phyloP scores from a whole-genome alignment of 1,284 basidiomycete genomes.

The Cryptococcus sp. region DNA sequence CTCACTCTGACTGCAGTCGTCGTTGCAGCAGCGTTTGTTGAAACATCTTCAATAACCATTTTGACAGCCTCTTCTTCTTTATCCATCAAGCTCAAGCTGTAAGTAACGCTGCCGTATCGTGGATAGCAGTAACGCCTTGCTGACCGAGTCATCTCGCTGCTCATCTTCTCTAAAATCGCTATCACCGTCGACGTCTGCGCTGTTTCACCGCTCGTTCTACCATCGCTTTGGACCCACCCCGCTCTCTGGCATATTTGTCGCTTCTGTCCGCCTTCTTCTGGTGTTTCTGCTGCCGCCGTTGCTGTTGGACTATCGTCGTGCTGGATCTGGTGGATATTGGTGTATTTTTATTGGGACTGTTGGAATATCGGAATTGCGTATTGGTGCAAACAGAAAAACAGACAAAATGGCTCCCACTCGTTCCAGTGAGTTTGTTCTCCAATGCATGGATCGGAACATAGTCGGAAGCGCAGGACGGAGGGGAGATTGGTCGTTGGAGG shows the following conservation, averaged over 20 bases:
- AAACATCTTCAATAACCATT: slow-evolving; percentile 3
- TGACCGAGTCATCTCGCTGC: slow-evolving; percentile 17
- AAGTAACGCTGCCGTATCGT: slow-evolving; percentile 2
- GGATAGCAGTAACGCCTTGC: slow-evolving; percentile 1
- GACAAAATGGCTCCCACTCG: slow-evolving; percentile 37
- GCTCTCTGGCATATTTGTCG: slow-evolving; percentile 4
- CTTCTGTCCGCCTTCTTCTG: neutral
- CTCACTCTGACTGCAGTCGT: slow-evolving; percentile 2
- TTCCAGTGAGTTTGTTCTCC: slow-evolving; percentile 37
- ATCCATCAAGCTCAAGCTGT: slow-evolving; percentile 26
- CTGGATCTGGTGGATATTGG: slow-evolving; percentile 4
- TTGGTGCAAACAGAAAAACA: slow-evolving; percentile 7
- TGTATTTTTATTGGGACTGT: neutral
- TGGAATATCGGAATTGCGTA: slow-evolving; percentile 1
- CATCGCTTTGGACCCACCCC: slow-evolving; percentile 1
- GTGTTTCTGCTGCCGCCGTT: neutral
- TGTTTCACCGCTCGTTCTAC: slow-evolving; percentile 1
- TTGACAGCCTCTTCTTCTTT: slow-evolving; percentile 10
- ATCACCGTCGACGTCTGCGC: slow-evolving; percentile 1
- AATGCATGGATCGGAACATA: neutral
- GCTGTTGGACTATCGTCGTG: neutral
- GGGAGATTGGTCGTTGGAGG: neutral
- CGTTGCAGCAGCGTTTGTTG: slow-evolving; percentile 2
- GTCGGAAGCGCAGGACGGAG: slow-evolving; percentile 1
- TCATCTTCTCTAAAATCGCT: neutral